Base-by-base conservation (phyloP, 2,329 filamentous ascomycete species). In the Chaetomium strumarium region DNA sequence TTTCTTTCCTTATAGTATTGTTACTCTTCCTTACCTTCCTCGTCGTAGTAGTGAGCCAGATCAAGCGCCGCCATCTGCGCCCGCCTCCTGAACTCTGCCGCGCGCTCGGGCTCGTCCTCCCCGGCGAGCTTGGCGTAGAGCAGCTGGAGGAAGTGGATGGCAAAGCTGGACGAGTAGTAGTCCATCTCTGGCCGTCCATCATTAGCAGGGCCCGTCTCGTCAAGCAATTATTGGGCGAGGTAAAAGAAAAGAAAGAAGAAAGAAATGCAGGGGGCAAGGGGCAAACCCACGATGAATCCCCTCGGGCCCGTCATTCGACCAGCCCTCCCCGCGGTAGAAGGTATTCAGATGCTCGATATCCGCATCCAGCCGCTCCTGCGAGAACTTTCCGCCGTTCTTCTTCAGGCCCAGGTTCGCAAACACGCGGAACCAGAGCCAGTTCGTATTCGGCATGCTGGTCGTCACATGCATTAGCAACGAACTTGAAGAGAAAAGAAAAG, bases 81-180 rank as follows among this genome's bases (percentile, higher is more conserved):
- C 31, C 87, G 77, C 56, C 79, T 77, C 60, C 79, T 83, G 69
- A 90, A 92, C 65, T 87, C 83, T 51, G 76, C 78, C 0, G 84
- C 82, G 20, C 86, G 78, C 30, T 74, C 74, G 0, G 81, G 80
- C 60, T 91, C 87, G 10, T 81, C 76, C 2, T 85, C 77, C 1
- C 76, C 83, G 1, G 84, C 85, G 1, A 91, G 69, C 58, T 87
- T 88, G 31, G 85, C 80, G 58, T 91, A 92, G 0, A 91, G 72
- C 0, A 92, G 77, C 65, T 92, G 87, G 5, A 90, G 71, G 60
- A 88, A 88, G 60, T 91, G 87, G 52, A 91, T 92, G 1, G 87
- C 88, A 64, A 90, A 91, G 53, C 84, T 88, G 10, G 86, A 87
- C 0, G 85, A 90, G 68, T 91, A 92, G 64, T 91, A 91, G 66